phyloP scores from a whole-genome alignment of 2,329 filamentous ascomycete genomes.

The Fusarium scirpi region DNA sequence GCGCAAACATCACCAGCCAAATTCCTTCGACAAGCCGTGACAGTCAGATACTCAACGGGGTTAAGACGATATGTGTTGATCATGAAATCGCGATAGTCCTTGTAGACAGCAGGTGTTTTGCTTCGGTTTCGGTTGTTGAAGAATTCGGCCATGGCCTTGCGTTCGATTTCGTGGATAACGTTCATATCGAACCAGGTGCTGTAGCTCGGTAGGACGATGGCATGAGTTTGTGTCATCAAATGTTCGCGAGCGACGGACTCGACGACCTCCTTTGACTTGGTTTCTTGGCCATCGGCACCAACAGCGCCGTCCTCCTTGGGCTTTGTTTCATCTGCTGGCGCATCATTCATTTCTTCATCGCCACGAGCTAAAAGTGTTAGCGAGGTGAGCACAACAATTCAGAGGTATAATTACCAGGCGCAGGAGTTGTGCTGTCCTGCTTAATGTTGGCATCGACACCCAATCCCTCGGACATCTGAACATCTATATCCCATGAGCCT shows the following conservation, averaged over 20 bases:
- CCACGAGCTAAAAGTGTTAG: slow-evolving; percentile 70
- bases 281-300: slow-evolving; percentile 65
- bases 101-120: slow-evolving; percentile 97
- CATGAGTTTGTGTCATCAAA: slow-evolving; percentile 91
- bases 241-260: slow-evolving; percentile 92
- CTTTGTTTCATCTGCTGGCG: slow-evolving; percentile 64
- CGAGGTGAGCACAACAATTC: slow-evolving; percentile 69
- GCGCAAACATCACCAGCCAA: slow-evolving; percentile 97
- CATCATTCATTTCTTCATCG: slow-evolving; percentile 86
- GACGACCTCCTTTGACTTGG: slow-evolving; percentile 81
- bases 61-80: slow-evolving; percentile 99
- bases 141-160: slow-evolving; percentile 95
- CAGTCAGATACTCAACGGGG: slow-evolving; percentile 94
- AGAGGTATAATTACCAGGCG: slow-evolving; percentile 67
- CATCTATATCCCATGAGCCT: slow-evolving; percentile 60
- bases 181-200: slow-evolving; percentile 99
- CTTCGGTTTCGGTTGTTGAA: slow-evolving; percentile 98
- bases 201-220: slow-evolving; percentile 97
- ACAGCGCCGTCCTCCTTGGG: slow-evolving; percentile 60
- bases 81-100: slow-evolving; percentile 99
- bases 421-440: slow-evolving; percentile 71
- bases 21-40: slow-evolving; percentile 95
- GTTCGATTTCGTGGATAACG: slow-evolving; percentile 88
- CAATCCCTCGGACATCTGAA: slow-evolving; percentile 70
- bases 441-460: slow-evolving; percentile 64